Conservation (phyloP, 2,329 filamentous ascomycete species). For the Colletotrichum tamarilloi region DNA sequence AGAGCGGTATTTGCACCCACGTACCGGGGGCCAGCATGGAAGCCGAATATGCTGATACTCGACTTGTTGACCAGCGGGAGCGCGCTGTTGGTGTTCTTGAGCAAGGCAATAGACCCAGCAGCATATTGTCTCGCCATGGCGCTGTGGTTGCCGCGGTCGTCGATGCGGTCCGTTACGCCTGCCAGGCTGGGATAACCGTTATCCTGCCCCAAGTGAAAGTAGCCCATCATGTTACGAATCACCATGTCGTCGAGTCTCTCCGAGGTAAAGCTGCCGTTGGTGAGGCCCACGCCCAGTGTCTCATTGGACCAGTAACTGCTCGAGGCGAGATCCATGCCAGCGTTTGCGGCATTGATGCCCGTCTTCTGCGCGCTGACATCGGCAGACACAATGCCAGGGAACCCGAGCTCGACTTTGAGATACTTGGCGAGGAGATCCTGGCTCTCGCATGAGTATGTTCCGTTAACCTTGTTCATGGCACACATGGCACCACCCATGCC, state of each 20-base stretch:
- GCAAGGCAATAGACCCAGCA: conserved; percentile 71
- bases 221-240: conserved; percentile 62
- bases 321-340: conserved; percentile 50
- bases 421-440: conserved; percentile 37
- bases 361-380: conserved; percentile 38
- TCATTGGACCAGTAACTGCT: conserved; percentile 65
- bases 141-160: conserved; percentile 65
- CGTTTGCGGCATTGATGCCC: conserved; percentile 41
- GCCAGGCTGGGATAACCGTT: conserved; percentile 65
- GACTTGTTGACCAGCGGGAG: conserved; percentile 67
- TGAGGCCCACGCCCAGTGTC: conserved; percentile 64
- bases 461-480: conserved; percentile 41
- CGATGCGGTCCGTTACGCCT: conserved; percentile 64
- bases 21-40: conserved; percentile 55
- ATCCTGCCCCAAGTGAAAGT: conserved; percentile 66
- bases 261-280: conserved; percentile 67
- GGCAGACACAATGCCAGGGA: conserved; percentile 38
- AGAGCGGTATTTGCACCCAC: conserved; percentile 71
- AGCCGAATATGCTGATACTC: conserved; percentile 21
- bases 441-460: conserved; percentile 41
- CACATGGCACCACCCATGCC: conserved; percentile 41
- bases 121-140: conserved; percentile 58
- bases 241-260: conserved; percentile 71
- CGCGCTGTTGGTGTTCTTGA: conserved; percentile 75
- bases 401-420: conserved; percentile 44